These are phyloP conservation scores for Usnea hakonensis DNA, from an alignment of 495 filamentous ascomycete genomes.

Conservation along the genomic window DNA sequence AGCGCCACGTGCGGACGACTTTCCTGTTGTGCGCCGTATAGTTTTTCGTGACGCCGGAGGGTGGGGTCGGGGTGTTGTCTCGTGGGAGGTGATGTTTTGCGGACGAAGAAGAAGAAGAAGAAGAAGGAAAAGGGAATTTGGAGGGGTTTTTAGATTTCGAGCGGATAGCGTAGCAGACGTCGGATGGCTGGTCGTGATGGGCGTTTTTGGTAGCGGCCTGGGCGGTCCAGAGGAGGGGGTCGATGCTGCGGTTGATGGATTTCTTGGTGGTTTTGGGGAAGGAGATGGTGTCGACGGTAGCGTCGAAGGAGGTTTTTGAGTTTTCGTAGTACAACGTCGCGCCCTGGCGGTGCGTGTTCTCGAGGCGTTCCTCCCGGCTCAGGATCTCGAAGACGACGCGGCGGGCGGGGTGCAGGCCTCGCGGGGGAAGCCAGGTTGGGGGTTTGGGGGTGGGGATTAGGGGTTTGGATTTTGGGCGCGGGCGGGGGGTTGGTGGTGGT, in stretches of 20 bases:
- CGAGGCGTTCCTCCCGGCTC: constrained; percentile 6
- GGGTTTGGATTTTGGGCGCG: neutral
- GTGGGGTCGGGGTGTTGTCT: neutral
- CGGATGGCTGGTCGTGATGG: neutral
- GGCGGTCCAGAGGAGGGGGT: neutral
- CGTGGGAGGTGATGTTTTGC: neutral
- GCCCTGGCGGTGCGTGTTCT: neutral
- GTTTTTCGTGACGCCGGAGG: constrained; percentile 1
- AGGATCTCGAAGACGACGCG: constrained; percentile 24
- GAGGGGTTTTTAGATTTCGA: neutral
- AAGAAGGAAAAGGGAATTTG: neutral
- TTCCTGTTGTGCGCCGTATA: constrained; percentile 5
- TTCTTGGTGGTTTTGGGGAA: neutral
- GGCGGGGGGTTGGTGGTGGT: neutral
- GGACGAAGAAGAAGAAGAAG: too few species aligned
- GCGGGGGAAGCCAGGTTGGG: constrained; percentile 30
- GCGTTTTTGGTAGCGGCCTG: neutral
- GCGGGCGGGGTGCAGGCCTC: constrained; percentile 36
- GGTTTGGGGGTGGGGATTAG: neutral
- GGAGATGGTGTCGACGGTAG: constrained; percentile 31
- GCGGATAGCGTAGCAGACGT: neutral
- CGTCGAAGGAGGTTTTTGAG: constrained; percentile 66
- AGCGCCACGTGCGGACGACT: constrained; percentile 8
- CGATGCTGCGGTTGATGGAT: neutral
- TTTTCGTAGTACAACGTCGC: constrained; percentile 31